These are phyloP conservation scores for Cryptosporidium parvum DNA, from an alignment of 169 alveolate genomes.

Conservation along the genomic window DNA sequence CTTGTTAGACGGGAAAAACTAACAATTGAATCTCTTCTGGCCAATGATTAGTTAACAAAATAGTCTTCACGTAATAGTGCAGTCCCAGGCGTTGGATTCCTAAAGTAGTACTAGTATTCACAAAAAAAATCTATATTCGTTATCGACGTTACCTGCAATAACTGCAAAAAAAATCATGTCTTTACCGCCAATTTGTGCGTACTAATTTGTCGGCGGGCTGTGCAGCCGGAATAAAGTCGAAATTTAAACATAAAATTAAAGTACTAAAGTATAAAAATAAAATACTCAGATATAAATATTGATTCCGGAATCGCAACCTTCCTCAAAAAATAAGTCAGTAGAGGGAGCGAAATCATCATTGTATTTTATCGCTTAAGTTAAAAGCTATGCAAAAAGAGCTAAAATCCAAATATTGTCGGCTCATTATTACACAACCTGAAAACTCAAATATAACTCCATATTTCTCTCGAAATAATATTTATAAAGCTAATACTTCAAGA, in stretches of 20 bases:
- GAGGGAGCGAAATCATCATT: conserved; percentile 77
- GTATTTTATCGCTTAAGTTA: background rate
- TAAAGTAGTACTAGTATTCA: too few species aligned
- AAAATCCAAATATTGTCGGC: background rate
- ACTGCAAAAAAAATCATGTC: conserved; percentile 18
- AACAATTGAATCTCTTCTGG: background rate
- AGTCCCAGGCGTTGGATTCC: too few species aligned
- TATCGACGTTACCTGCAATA: background rate
- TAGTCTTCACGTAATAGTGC: background rate
- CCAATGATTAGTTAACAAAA: background rate
- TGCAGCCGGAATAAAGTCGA: background rate
- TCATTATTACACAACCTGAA: background rate
- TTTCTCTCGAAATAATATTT: background rate
- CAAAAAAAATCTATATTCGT: background rate
- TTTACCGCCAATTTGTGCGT: conserved; percentile 21
- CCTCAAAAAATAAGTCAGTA: conserved; percentile 30
- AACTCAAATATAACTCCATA: background rate
- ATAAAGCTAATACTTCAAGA: too few species aligned
- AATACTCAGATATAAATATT: conserved; percentile 45
- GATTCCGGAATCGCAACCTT: conserved; percentile 75
- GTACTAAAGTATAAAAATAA: background rate
- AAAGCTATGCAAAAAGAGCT: background rate
- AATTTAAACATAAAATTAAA: conserved; percentile 13
- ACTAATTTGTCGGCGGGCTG: background rate
- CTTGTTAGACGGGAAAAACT: background rate